phyloP scores from a whole-genome alignment of 345 rosid genomes.

The Dovyalis caffra region DNA sequence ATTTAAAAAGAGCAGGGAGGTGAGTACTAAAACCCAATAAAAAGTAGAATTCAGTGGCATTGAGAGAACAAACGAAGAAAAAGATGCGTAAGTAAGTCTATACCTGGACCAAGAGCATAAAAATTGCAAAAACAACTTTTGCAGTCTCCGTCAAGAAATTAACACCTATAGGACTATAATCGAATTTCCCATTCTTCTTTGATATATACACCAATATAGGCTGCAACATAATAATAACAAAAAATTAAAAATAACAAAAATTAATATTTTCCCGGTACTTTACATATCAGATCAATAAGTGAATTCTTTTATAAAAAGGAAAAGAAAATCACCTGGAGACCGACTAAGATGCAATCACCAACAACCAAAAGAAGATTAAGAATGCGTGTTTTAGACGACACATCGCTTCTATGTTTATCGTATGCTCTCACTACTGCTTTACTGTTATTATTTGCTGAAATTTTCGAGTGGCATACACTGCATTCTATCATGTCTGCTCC shows the following conservation, averaged over 20 bases:
- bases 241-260: neutral
- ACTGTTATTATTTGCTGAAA: conserved; percentile 38
- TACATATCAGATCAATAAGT: neutral
- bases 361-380: conserved; percentile 71
- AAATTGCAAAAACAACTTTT: conserved; percentile 76
- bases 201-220: conserved; percentile 95
- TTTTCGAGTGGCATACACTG: conserved; percentile 75
- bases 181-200: conserved; percentile 86
- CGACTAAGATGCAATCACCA: conserved; percentile 93
- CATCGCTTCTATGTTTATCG: conserved; percentile 60
- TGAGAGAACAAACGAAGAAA: neutral
- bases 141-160: conserved; percentile 89
- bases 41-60: neutral
- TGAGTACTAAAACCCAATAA: neutral
- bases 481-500: conserved; percentile 70
- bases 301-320: neutral
- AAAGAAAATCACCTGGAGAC: conserved; percentile 63
- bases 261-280: too few species aligned
- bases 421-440: conserved; percentile 54
- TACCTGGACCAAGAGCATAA: conserved; percentile 84
- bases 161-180: conserved; percentile 88
- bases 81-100: neutral
- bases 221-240: conserved; percentile 38
- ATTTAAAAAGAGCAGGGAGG: too few species aligned
- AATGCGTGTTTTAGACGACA: conserved; percentile 67